Conservation (phyloP, 2,329 filamentous ascomycete species). For the Macrophomina phaseolina region DNA sequence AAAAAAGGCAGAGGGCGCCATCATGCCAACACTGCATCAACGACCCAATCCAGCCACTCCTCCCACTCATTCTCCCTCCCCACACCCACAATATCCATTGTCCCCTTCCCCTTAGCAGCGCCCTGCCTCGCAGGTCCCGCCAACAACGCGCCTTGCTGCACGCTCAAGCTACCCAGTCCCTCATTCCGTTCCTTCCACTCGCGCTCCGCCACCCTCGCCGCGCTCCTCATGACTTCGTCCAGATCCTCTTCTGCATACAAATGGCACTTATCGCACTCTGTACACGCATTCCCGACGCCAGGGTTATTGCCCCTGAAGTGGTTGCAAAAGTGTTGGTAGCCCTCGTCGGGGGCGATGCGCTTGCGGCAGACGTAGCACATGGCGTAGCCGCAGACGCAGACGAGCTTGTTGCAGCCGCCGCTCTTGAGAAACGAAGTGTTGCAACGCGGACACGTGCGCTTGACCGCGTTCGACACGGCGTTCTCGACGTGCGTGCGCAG, state of each 20-base stretch:
- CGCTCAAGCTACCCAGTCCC: conserved; percentile 27
- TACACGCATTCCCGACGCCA: conserved; percentile 67
- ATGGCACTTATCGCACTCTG: conserved; percentile 70
- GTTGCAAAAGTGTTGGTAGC: conserved; percentile 94
- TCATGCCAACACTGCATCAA: conserved; percentile 9
- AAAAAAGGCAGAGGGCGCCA: background rate
- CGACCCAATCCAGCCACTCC: conserved; percentile 14
- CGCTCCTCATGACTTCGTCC: conserved; percentile 48
- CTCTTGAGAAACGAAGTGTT: conserved; percentile 92
- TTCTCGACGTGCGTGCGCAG: conserved; percentile 89
- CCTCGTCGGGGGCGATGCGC: conserved; percentile 64
- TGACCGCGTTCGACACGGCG: conserved; percentile 91
- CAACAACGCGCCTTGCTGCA: conserved; percentile 18
- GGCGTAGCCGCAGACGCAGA: conserved; percentile 92
- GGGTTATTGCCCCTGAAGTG: conserved; percentile 82
- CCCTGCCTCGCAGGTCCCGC: background rate
- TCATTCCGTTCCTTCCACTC: conserved; percentile 52
- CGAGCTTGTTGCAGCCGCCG: conserved; percentile 94
- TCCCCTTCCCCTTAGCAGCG: background rate
- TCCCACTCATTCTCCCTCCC: conserved; percentile 9
- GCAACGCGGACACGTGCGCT: conserved; percentile 92
- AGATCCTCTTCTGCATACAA: conserved; percentile 57
- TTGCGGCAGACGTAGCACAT: conserved; percentile 96
- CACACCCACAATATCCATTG: conserved; percentile 16
- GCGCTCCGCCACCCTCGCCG: conserved; percentile 48